phyloP scores from a whole-genome alignment of 2,329 filamentous ascomycete genomes.

The Tolypocladium ovalisporum region DNA sequence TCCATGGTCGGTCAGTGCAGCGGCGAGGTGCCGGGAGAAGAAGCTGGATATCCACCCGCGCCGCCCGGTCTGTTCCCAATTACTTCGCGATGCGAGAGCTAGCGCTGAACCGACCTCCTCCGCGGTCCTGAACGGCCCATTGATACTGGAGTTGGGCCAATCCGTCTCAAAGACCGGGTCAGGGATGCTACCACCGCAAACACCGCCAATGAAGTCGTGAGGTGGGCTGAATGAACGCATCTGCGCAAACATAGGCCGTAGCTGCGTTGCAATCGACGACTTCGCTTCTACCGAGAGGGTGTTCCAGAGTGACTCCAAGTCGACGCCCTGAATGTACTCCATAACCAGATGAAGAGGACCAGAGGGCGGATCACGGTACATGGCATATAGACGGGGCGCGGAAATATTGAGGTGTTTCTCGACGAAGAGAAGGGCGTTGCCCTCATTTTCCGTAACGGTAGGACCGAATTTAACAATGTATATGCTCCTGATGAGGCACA shows the following conservation, averaged over 20 bases:
- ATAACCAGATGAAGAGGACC: not conserved
- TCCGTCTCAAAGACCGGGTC: not conserved
- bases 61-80: not conserved
- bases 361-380: slow-evolving; percentile 3
- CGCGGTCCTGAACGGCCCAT: slow-evolving; percentile 2
- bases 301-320: not conserved
- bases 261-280: slow-evolving; percentile 2
- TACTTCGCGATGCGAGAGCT: slow-evolving; percentile 1
- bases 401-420: slow-evolving; percentile 1
- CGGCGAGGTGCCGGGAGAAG: slow-evolving; percentile 1
- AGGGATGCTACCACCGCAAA: not conserved
- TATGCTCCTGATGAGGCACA: slow-evolving; percentile 1
- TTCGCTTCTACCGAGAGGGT: slow-evolving; percentile 3
- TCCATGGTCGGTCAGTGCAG: not conserved
- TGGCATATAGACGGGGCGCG: slow-evolving; percentile 4
- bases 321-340: not conserved
- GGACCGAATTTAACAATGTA: not conserved
- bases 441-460: slow-evolving; percentile 6
- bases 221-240: not conserved
- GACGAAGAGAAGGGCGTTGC: slow-evolving; percentile 5
- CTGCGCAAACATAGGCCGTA: slow-evolving; percentile 1
- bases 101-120: slow-evolving; percentile 3
- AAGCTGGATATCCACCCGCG: slow-evolving; percentile 2
- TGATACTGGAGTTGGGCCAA: not conserved
- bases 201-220: not conserved